Percentiles rank a stretch among this genome's conserved stretches.
These are phyloP conservation scores for Graphium sp. DNA, from an alignment of 2,329 filamentous ascomycete species.

Conservation along the genomic window DNA sequence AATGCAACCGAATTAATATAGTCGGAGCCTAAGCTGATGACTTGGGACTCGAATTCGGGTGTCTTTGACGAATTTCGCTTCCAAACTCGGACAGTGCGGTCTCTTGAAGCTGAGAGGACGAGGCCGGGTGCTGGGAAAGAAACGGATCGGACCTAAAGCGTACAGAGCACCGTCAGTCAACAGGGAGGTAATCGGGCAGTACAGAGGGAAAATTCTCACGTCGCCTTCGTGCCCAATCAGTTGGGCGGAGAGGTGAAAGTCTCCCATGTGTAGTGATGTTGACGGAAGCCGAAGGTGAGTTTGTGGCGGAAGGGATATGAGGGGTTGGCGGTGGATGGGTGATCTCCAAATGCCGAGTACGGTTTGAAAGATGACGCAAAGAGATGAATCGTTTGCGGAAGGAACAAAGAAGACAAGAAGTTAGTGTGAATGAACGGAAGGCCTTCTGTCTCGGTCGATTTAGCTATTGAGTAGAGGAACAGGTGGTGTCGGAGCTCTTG, in stretches of 20 bases:
- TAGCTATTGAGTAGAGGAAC: too few species aligned
- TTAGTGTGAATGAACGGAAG: too few species aligned
- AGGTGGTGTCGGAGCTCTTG: too few species aligned
- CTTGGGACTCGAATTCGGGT: conserved; percentile 58
- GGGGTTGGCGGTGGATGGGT: too few species aligned
- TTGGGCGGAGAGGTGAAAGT: conserved; percentile 86
- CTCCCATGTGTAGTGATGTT: too few species aligned
- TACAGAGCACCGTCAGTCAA: conserved; percentile 7
- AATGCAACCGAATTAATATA: conserved; percentile 82
- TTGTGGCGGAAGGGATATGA: too few species aligned
- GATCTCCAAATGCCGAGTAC: too few species aligned
- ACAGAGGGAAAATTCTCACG: conserved; percentile 48
- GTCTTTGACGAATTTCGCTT: conserved; percentile 48
- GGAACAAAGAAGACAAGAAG: too few species aligned
- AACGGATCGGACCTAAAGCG: conserved; percentile 64
- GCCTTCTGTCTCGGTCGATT: too few species aligned
- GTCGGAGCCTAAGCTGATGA: conserved; percentile 62
- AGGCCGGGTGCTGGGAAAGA: conserved; percentile 56
- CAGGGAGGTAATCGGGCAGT: neutral
- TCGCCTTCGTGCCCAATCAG: conserved; percentile 84
- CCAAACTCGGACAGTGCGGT: conserved; percentile 83
- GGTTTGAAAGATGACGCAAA: too few species aligned
- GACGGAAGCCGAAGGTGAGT: too few species aligned
- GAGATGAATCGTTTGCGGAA: too few species aligned
- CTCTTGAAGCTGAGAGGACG: conserved; percentile 75